A percentile compares a stretch with the other conserved stretches of the same genome.
Evolutionary conservation across 257 asterid genomes (phyloP).

Genomic region (Anisodus tanguticus): DNA sequence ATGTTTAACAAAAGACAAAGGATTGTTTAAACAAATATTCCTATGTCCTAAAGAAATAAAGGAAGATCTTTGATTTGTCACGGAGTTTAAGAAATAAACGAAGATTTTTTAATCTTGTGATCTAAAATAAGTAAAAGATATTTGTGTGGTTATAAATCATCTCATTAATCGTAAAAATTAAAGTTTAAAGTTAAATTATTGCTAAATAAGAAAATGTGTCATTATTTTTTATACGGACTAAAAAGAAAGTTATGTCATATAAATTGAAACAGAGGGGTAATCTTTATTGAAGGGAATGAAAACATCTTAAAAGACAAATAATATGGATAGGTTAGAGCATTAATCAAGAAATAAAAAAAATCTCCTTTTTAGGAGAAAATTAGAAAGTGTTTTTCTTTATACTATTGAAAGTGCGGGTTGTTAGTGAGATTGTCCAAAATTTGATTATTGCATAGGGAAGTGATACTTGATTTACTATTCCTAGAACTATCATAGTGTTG

Average conservation of each 20-base stretch:
- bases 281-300: not conserved
- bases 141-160: no score
- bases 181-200: no score
- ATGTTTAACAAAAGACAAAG: no score
- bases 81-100: no score
- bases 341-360: not conserved
- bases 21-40: not conserved
- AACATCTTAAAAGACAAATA: not conserved
- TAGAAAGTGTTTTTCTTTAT: not conserved
- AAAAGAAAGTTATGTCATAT: no score
- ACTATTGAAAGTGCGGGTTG: not conserved
- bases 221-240: no score
- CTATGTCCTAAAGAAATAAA: not conserved
- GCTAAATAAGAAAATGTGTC: no score
- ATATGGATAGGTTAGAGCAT: not conserved
- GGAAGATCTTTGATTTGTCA: no score
- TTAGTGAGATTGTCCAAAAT: not conserved
- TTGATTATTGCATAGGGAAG: not conserved
- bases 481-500: constrained; percentile 14
- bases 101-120: no score
- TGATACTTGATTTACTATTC: constrained; percentile 18
- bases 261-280: not conserved
- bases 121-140: no score
- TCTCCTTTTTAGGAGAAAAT: not conserved
- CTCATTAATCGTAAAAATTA: no score